A percentile compares a stretch with the other conserved stretches of the same genome.
These are phyloP conservation scores for Macrolepiota albuminosa DNA, from an alignment of 768 basidiomycete genomes.

Conservation along the genomic window DNA sequence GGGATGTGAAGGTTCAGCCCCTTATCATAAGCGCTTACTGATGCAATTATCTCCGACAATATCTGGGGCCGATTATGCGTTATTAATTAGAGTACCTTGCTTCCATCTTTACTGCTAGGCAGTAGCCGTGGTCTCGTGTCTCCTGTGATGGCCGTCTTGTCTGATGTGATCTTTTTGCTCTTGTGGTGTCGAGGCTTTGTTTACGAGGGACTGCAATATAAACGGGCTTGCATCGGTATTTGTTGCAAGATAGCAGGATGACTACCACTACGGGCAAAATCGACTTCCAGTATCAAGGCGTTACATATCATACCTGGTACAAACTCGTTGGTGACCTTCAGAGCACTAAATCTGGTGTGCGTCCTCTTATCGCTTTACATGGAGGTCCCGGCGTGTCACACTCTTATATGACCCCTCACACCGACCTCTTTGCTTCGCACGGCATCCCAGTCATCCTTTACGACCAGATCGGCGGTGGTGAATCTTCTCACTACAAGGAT, in stretches of 20 bases:
- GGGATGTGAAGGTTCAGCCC: too few relatives aligned
- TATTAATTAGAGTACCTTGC: neutral
- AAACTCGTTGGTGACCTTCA: conserved; percentile 12
- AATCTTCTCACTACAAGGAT: conserved; percentile 38
- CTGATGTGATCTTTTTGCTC: neutral
- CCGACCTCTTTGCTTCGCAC: conserved; percentile 19
- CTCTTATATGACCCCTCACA: conserved; percentile 32
- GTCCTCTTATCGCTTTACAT: conserved; percentile 37
- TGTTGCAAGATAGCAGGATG: neutral
- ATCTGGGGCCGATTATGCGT: too few relatives aligned
- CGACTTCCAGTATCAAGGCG: conserved; percentile 11
- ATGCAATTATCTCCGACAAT: too few relatives aligned
- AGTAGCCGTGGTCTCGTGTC: neutral
- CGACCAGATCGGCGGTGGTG: conserved; percentile 44
- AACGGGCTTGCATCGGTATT: neutral
- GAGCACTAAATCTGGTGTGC: conserved; percentile 5
- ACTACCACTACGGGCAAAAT: conserved; percentile 9
- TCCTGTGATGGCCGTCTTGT: neutral
- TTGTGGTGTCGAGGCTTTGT: neutral
- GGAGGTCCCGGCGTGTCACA: conserved; percentile 41
- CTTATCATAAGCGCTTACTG: too few relatives aligned
- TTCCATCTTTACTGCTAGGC: neutral
- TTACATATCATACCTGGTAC: conserved; percentile 15
- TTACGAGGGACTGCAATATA: neutral
- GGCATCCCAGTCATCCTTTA: conserved; percentile 43